Base-by-base conservation (phyloP, 1,139 yeast species). In the Suhomyces choctaworum region DNA sequence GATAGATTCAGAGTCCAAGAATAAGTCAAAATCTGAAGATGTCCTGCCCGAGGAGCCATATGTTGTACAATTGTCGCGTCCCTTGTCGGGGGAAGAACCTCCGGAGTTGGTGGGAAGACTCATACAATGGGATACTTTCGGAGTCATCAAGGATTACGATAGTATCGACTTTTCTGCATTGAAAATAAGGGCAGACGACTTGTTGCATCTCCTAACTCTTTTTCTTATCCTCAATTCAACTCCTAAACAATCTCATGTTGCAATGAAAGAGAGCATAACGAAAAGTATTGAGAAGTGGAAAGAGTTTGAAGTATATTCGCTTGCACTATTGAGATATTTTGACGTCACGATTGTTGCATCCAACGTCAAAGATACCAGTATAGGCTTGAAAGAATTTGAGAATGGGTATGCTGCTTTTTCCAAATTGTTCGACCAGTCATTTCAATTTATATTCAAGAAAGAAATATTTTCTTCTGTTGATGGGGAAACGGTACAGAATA, bases 271-370 rank as follows among this genome's bases (percentile, higher is more conserved):
- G 26, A 42, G 47, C 15, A 23, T 54, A 23, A 23, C 25, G 23
- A 24, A 34, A 14, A 47, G 39, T 27, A 41, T 53, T 12, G 26
- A 40, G 1, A 44, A 56, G 9, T 73, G 78, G 74, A 29, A 44
- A 1, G 52, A 51, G 3, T 73, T 64, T 47, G 66, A 65, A 36
- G 39, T 38, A 0, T 46, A 50, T 19, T 67, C 77, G 1, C 25
- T 58, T 24, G 40, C 54, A 13, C 44, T 81, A 10, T 37, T 80
- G n/a, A 56, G 74, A 34, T 66, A 76, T n/a, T 62, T 80, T 50
- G 64, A 70, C 34, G 41, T 64, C 5, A 46, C 49, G 6, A 50
- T 70, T 15, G 52, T 51, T 1, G 26, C 38, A 0, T 37, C 49
- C 1, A 64, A 59, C 33, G 34, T 60, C 2, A 34, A 45, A 2